Evolutionary conservation across 163 green algal species (phyloP).

Genomic region (Scenedesmus sp.): DNA sequence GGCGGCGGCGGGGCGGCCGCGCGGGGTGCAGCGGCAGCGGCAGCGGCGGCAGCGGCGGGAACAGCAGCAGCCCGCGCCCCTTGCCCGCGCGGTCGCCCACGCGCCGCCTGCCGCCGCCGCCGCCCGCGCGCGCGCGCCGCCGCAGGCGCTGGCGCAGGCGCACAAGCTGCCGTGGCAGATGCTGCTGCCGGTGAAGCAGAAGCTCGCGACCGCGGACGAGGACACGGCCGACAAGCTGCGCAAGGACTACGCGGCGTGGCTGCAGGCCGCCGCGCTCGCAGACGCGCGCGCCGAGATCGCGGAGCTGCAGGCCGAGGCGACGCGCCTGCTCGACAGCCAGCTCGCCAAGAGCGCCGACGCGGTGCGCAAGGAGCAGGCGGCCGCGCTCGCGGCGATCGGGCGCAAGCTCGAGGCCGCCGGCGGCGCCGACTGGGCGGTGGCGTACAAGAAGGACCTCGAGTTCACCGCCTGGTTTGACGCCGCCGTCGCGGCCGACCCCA

Average conservation of each 20-base stretch:
- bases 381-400: constrained; percentile 44
- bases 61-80: no score
- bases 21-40: not conserved
- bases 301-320: constrained; percentile 39
- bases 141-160: constrained; percentile 43
- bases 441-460: constrained; percentile 55
- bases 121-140: no score
- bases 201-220: constrained; percentile 41
- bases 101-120: no score
- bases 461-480: constrained; percentile 57
- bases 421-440: constrained; percentile 49
- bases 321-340: constrained; percentile 58
- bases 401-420: constrained; percentile 56
- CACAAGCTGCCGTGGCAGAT: constrained; percentile 61
- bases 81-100: not conserved
- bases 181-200: constrained; percentile 55
- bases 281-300: constrained; percentile 18
- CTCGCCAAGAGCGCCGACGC: constrained; percentile 60
- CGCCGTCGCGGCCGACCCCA: constrained; percentile 51
- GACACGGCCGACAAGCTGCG: constrained; percentile 37
- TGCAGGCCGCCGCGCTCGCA: constrained; percentile 46
- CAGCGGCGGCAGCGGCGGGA: not conserved
- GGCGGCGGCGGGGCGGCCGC: no score
- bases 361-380: constrained; percentile 58
- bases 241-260: constrained; percentile 48